Base-by-base conservation (phyloP, 257 asterid genomes). In the Buddleja alternifolia region DNA sequence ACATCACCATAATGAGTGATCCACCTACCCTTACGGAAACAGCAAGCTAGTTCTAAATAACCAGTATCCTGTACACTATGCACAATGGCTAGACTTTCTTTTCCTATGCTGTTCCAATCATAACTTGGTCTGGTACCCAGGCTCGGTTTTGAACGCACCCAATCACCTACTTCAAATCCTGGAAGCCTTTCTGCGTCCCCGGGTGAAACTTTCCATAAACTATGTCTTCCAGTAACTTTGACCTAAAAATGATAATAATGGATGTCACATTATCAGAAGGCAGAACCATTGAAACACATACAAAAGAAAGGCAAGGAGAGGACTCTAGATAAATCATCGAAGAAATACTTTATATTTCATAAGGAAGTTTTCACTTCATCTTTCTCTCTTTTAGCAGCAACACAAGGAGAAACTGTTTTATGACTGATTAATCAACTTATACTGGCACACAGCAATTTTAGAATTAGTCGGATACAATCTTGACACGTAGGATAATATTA, bases 181-280 rank as follows among this genome's bases (percentile, higher is more conserved):
- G 97, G 90, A 65, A 94, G 96, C 73, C 86, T 78, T 75, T 94
- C 99, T 47, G 99, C 96, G 80, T 94, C 99, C 59, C 97, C 99
- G 8, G 99, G 97, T 19, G 99, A 90, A 70, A 94, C 90, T 81
- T 83, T 93, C 99, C 99, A 94, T 46, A 94, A 70, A 71, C 78
- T 65, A 17, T 76, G 96, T 62, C 96, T 84, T 69, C 96, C 97
- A 64, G 88, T 75, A 66, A 91, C 96, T 81, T 71, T 89, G 62
- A 82, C 97, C 99, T 93, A 62, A 64, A 69, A 76, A 75, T 46
- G 44, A 48, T 48, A 36, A 67, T 71, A n/a, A 52, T 40, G 50
- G 41, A 54, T 56, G 63, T 24, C 48, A 69, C 44, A 53, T 6
- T 3, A 34, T 71, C 66, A 75, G 75, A 50, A 66, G 51, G 65